Evolutionary conservation across 176 grass and related monocot species (phyloP), one percentile per base, ranked within the genome.

Genomic region (Musa troglodytarum): DNA sequence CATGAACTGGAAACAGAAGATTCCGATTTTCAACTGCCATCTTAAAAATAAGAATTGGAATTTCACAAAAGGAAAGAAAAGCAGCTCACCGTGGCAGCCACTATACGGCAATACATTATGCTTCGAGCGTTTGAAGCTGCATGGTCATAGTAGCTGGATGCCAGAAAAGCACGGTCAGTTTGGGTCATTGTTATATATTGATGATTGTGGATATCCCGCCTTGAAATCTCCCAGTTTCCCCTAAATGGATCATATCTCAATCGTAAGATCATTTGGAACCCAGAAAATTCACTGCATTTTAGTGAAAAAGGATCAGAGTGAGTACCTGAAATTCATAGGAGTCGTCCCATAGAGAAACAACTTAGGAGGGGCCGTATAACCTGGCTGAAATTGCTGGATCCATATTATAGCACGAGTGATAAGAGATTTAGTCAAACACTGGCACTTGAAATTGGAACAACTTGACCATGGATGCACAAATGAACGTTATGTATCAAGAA

Each of bases 281-380:
- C 13, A 22, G 43, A 6, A 68, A 17, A 3, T 15, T 68, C 14
- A 0, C 13, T 20, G 8, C 72, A 17, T 1, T 17, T 52, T 56
- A 2, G 56, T 28, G 4, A 9, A 74, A 74, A 55, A 16, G 72
- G 57, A 28, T 1, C 10, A 15, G 11, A 56, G 51, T 15, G 9
- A 77, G 51, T 87, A 93, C 95, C 95, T 99, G 81, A 99, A 99
- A 73, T 94, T 92, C 95, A 94, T 99, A 10, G 95, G 95, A 76
- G 88, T 85, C 73, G 84, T 91, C 49, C 90, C 95, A 68, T 91
- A 99, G 71, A 91, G 95, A 84, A 99, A 99, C 61, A 99, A 74
- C 64, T 93, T 86, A 25, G 88, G 88, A 14, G 95, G 90, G 10
- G 88, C 88, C 49, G 88, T 91, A 80, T 99, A 99, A 20, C 88